These are phyloP conservation scores for Parietaria judaica DNA, from an alignment of 306 rosid genomes.

Conservation along the genomic window DNA sequence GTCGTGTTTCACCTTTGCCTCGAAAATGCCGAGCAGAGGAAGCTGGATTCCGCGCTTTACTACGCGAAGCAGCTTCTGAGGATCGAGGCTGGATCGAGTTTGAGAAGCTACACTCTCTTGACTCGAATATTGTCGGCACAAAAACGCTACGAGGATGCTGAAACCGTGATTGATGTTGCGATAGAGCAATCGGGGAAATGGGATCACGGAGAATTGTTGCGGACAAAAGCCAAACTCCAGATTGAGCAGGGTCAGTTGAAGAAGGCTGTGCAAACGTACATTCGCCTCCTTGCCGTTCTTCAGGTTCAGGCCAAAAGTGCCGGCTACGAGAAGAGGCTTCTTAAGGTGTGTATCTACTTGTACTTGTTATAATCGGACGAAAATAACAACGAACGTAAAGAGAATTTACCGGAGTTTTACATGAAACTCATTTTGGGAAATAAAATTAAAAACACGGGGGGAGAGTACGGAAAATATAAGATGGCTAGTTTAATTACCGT, in stretches of 20 bases:
- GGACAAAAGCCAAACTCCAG: conserved; percentile 76
- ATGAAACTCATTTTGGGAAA: too few species aligned
- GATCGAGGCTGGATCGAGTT: conserved; percentile 69
- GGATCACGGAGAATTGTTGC: conserved; percentile 83
- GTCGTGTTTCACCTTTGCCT: conserved; percentile 66
- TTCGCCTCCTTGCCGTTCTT: conserved; percentile 73
- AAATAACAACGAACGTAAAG: too few species aligned
- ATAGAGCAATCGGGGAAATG: conserved; percentile 78
- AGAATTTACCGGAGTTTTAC: too few species aligned
- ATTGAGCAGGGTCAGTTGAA: conserved; percentile 68
- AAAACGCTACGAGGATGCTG: conserved; percentile 62
- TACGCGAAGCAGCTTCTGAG: conserved; percentile 56
- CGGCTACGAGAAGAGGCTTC: conserved; percentile 39
- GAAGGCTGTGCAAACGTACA: conserved; percentile 59
- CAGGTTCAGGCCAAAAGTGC: conserved; percentile 60
- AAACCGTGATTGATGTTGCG: conserved; percentile 69
- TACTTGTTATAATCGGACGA: background rate
- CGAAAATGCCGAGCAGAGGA: conserved; percentile 83
- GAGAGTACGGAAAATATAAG: too few species aligned
- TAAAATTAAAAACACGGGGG: too few species aligned
- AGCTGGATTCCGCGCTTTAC: conserved; percentile 53
- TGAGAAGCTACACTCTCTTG: conserved; percentile 44
- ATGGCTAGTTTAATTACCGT: too few species aligned
- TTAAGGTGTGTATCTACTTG: conserved; percentile 35
- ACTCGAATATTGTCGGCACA: conserved; percentile 83